Evolutionary conservation across 179 eudicot genomes (phyloP), one percentile per base, ranked within the genome.

Genomic region (Spinacia oleracea): DNA sequence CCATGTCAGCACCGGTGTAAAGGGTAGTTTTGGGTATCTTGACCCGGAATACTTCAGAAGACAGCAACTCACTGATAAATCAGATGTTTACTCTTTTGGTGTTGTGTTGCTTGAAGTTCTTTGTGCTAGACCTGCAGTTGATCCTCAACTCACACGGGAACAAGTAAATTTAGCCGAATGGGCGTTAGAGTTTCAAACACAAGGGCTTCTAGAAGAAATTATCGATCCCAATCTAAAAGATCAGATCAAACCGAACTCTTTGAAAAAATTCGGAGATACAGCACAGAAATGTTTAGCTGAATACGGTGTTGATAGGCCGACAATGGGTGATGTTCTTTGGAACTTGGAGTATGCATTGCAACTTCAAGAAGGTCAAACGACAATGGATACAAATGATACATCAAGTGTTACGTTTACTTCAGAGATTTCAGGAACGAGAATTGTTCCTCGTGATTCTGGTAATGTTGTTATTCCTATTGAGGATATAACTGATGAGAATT

Each of bases 1-100:
- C 25, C 97, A 93, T 75, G 97, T 93, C 25, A 93, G 97, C 88
- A 93, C 97, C 0, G 93, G 93, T 3, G 97, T 93, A 35, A 93
- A 93, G 73, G 97, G 97, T 43, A 93, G 97, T 70, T 93, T 93
- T 66, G 97, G 97, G 21, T 93, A 93, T 71, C 87, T 93, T 34
- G 97, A 93, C 78, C 97, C 97, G 0, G 97, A 93, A 73, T 93
- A 93, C 68, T 93, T 93, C 70, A 76, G 97, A 56, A 86, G 96
- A 74, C 96, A 89, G 75, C 97, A 93, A 38, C 91, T 92, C 5
- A 92, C 97, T 1, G 95, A 91, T 42, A 92, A 92, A 69, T 92
- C 97, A 0, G 97, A 92, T 58, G 95, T 92, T 4, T 92, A 92
- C 63, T 92, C 97, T 12, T 93, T 93, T 48, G 97, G 97, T n/a